Evolutionary conservation across 2,329 filamentous ascomycete species (phyloP).

Genomic region (Xylariaceae sp.): DNA sequence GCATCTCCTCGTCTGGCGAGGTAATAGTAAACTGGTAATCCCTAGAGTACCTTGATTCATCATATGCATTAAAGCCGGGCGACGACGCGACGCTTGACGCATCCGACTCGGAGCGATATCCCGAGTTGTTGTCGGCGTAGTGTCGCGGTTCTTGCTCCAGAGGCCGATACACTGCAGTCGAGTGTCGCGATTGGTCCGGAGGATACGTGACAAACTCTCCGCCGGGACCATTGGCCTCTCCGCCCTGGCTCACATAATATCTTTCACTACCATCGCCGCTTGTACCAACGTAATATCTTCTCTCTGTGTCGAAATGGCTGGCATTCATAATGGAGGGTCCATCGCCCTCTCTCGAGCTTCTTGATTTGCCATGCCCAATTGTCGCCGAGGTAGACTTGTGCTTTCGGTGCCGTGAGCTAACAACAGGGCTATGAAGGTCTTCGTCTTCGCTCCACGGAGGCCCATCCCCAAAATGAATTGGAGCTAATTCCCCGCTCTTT

Average conservation of each 20-base stretch:
- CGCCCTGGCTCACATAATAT: constrained; percentile 74
- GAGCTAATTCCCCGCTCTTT: constrained; percentile 75
- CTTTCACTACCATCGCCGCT: constrained; percentile 75
- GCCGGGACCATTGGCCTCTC: constrained; percentile 76
- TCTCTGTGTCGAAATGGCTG: constrained; percentile 62
- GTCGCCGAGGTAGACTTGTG: constrained; percentile 73
- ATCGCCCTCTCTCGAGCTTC: constrained; percentile 50
- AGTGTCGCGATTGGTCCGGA: constrained; percentile 66
- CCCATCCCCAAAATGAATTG: constrained; percentile 84
- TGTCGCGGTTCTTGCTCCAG: constrained; percentile 54
- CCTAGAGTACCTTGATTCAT: constrained; percentile 82
- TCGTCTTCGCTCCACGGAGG: constrained; percentile 96
- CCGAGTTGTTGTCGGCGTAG: constrained; percentile 55
- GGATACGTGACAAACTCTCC: constrained; percentile 85
- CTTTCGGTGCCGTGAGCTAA: constrained; percentile 84
- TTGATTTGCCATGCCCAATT: constrained; percentile 53
- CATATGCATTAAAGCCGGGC: constrained; percentile 63
- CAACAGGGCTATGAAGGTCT: constrained; percentile 89
- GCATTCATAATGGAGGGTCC: constrained; percentile 53
- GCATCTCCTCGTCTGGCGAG: constrained; percentile 95
- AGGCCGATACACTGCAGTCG: constrained; percentile 55
- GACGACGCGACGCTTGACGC: constrained; percentile 66
- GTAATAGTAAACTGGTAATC: constrained; percentile 96
- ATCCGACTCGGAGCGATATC: constrained; percentile 63
- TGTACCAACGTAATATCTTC: constrained; percentile 71